Conservation (phyloP, 1,284 basidiomycete genomes). For the Ceratobasidium sp. region DNA sequence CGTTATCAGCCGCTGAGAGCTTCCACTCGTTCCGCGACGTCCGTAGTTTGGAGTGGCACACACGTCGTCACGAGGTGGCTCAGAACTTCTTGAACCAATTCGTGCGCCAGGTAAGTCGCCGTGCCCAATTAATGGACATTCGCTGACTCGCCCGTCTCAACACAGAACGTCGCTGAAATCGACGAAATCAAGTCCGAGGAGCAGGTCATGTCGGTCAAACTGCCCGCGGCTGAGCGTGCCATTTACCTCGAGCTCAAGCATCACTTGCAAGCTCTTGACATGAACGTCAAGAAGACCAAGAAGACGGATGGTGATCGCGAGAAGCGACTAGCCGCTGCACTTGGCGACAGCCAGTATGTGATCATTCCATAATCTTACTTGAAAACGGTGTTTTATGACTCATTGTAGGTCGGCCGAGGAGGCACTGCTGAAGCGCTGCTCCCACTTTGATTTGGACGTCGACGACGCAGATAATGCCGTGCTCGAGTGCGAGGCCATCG, state of each 20-base stretch:
- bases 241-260: conserved; percentile 97
- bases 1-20: conserved; percentile 76
- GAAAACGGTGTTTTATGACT: not conserved
- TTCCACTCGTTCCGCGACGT: conserved; percentile 98
- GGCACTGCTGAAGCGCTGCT: conserved; percentile 91
- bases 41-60: conserved; percentile 92
- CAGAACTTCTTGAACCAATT: conserved; percentile 87
- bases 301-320: conserved; percentile 93
- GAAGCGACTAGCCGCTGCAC: conserved; percentile 83
- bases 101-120: conserved; percentile 78
- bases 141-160: conserved; percentile 30
- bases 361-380: not conserved
- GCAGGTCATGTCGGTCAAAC: conserved; percentile 72
- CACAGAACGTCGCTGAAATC: conserved; percentile 93
- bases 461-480: conserved; percentile 79
- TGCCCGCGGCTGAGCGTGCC: conserved; percentile 93
- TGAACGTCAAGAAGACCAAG: conserved; percentile 84
- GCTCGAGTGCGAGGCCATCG: conserved; percentile 92
- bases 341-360: conserved; percentile 87
- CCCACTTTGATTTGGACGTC: conserved; percentile 89
- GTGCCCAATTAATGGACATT: not conserved
- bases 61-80: conserved; percentile 82
- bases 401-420: conserved; percentile 80
- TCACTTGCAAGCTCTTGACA: conserved; percentile 87
- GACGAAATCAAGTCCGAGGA: conserved; percentile 89